Base-by-base conservation (phyloP, 371 early-diverging fungal species). In the Mortierella sp. region DNA sequence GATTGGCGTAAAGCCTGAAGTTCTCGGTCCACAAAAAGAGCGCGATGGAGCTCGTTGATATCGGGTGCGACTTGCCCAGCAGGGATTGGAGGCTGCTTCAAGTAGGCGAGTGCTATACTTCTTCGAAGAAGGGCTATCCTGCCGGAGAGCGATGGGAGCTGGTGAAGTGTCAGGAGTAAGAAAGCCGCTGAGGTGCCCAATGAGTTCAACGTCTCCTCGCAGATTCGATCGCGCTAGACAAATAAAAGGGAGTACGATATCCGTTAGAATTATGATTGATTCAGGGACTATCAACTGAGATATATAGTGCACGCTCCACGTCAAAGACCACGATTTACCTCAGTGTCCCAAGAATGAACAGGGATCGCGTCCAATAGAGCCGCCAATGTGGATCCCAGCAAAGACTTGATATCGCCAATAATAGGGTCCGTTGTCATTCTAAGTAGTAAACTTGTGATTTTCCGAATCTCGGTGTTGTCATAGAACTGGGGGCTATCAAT, bases 341-440 rank as follows among this genome's bases (percentile, higher is more conserved):
- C 76, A 8, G 44, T 21, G 24, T 80, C 87, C 87, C 87, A 82
- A 0, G 31, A 44, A 28, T 45, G 34, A 13, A 26, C 55, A 0
- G 87, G 87, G 10, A 86, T 78, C 8, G 80, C 73, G 28, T 82
- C 80, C 16, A 86, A 76, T 19, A 86, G 47, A 13, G 82, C 73
- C 0, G 70, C 82, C 48, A 86, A 52, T 10, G 82, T 75, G 1
- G 82, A 57, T 16, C 82, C 82, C 9, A 86, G 42, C 16, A 70
- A 34, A 4, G 87, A 82, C 50, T 86, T 82, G 28, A 80, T 44
- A 34, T 82, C 87, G 8, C 87, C 87, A 76, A 86, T 78, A 42
- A 86, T 86, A 13, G 87, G 87, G 44, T 86, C 87, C 7, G 80
- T 86, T 0, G 82, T 82, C 70, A 86, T 82, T 38, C 82, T 77